A percentile compares a stretch with the other conserved stretches of the same genome.
Conservation (phyloP, 805 yeast genomes). For the Saccharomycopsis javanensis region DNA sequence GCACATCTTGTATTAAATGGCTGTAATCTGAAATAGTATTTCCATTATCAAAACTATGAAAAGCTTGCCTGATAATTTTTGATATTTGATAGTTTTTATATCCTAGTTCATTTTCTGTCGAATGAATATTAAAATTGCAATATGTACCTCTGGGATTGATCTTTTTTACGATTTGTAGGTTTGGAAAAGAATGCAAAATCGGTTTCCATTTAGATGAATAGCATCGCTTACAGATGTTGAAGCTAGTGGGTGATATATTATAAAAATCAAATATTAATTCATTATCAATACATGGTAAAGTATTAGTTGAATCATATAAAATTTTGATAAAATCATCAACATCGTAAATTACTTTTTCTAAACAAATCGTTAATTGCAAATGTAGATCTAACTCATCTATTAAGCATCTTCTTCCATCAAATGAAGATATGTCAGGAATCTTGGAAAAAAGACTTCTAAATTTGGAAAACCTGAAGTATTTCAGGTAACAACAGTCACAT, state of each 20-base stretch:
- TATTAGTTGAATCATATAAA: background rate
- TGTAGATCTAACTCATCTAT: background rate
- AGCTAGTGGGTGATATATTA: background rate
- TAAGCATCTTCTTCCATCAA: background rate
- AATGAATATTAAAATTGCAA: background rate
- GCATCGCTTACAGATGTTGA: background rate
- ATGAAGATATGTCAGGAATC: background rate
- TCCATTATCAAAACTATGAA: background rate
- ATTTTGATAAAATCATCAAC: background rate
- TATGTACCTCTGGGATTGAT: background rate
- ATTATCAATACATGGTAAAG: background rate
- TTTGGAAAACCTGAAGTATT: background rate
- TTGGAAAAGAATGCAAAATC: background rate
- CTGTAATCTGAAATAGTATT: background rate
- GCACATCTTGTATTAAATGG: background rate
- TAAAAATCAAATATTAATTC: background rate
- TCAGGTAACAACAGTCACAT: background rate
- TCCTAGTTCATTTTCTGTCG: background rate
- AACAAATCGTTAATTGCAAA: background rate
- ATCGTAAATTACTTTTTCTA: background rate
- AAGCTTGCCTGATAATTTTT: background rate
- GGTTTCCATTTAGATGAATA: background rate
- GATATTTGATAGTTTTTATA: background rate
- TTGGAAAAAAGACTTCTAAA: background rate
- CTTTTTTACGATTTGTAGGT: background rate